Percentiles rank a stretch among this genome's conserved stretches.
phyloP scores from a whole-genome alignment of 768 basidiomycete species.

The Tylopilus rubrobrunneus region DNA sequence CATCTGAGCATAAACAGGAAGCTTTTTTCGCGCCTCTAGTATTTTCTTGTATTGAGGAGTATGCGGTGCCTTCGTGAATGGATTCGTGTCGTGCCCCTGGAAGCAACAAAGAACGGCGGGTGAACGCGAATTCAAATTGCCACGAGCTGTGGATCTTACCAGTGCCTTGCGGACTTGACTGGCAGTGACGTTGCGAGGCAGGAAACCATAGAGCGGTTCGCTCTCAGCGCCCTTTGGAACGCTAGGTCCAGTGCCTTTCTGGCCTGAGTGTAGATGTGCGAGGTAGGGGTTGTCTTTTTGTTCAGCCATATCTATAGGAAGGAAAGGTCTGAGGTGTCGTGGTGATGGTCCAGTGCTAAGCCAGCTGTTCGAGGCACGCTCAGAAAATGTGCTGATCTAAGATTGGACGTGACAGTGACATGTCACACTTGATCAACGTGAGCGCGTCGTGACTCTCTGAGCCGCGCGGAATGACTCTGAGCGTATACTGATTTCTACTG shows the following conservation, averaged over 20 bases:
- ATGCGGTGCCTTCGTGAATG: conserved; percentile 81
- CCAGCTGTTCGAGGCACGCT: no score
- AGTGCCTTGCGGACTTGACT: conserved; percentile 65
- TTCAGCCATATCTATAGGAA: conserved; percentile 9
- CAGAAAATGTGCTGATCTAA: no score
- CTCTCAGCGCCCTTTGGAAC: conserved; percentile 26
- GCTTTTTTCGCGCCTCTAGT: conserved; percentile 74
- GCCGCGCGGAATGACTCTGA: no score
- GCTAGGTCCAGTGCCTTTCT: conserved; percentile 23
- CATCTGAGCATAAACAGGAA: conserved; percentile 93
- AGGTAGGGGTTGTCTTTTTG: conserved; percentile 52
- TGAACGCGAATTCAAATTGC: no score
- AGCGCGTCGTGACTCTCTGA: no score
- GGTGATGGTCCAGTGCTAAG: background rate
- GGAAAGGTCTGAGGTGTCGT: background rate
- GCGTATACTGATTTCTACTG: no score
- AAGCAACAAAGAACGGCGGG: background rate
- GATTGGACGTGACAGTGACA: no score
- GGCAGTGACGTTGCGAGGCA: conserved; percentile 65
- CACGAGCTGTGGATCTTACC: conserved; percentile 40
- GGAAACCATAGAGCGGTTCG: conserved; percentile 70
- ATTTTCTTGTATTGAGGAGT: conserved; percentile 83
- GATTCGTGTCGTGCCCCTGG: conserved; percentile 78
- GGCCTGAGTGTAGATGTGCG: conserved; percentile 36
- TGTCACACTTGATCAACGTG: no score